Base-by-base conservation (phyloP, 768 basidiomycete genomes). In the Hygrophorus russula region DNA sequence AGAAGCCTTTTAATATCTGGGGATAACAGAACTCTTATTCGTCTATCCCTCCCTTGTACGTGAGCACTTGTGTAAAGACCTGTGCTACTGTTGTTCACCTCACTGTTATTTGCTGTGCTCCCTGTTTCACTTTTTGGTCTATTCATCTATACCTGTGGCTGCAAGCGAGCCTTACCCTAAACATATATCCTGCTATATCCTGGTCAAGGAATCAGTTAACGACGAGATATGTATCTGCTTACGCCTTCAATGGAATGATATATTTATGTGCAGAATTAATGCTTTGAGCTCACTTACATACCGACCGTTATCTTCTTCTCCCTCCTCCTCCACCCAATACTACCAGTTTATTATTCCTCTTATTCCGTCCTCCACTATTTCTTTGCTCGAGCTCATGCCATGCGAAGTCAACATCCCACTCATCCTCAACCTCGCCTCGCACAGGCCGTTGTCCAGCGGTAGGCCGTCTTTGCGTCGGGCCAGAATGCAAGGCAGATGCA, bases 311-410 rank as follows among this genome's bases (percentile, higher is more conserved):
- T 47, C 79, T 64, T 49, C 79, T 67, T 40, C 75, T 69, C 11
- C 65, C 65, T 31, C 76, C 76, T 19, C 73, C 69, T 4, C 70
- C 73, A 0, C 85, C 82, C 6, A 88, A 65, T 2, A 89, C 71
- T n/a, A 89, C 79, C 47, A 87, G 62, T 51, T 71, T 78, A 49
- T 69, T 72, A 45, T 70, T 67, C 43, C 73, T 68, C 64, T 78
- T 81, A 68, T 74, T 79, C 51, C 78, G 65, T 20, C 68, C 70
- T 29, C 69, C 69, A 13, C 69, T 64, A 10, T 55, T 63, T 45
- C 68, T 62, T 52, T 75, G 71, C 61, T 89, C 83, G 17, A 90
- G 64, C 53, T 89, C 88, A 54, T 86, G 80, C 80, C 83, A 89
- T 17, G 82, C 81, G 35, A 69, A 69, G 51, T 87, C 86, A 36